These are phyloP conservation scores for Ilyonectria destructans DNA, from an alignment of 2,329 filamentous ascomycete species.

Conservation along the genomic window DNA sequence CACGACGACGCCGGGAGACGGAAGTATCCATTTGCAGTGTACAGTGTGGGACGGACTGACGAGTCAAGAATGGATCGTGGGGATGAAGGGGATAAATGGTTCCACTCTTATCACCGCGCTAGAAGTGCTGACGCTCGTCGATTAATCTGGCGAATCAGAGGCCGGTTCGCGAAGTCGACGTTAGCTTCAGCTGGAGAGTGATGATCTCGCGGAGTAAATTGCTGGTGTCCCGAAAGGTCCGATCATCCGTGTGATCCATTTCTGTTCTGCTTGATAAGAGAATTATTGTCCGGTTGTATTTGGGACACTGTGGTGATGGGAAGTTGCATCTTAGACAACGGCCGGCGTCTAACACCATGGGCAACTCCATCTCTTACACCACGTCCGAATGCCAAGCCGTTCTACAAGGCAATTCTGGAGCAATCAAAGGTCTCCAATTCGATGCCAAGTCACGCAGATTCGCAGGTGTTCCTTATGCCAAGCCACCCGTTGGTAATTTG, in stretches of 20 bases:
- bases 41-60: constrained; percentile 9
- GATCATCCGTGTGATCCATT: background rate
- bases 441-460: constrained; percentile 56
- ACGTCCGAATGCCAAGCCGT: constrained; percentile 19
- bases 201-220: background rate
- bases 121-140: constrained; percentile 19
- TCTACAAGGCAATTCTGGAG: constrained; percentile 17
- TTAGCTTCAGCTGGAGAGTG: background rate
- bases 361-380: constrained; percentile 34
- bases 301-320: background rate
- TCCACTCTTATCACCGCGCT: constrained; percentile 14
- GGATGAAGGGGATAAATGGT: background rate
- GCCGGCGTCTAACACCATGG: constrained; percentile 12
- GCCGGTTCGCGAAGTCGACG: too few relatives aligned
- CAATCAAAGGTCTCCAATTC: constrained; percentile 53
- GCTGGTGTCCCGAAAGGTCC: background rate
- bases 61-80: too few relatives aligned
- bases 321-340: background rate
- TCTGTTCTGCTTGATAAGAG: constrained; percentile 9
- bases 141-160: constrained; percentile 35
- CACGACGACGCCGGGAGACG: constrained; percentile 18
- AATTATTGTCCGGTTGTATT: background rate
- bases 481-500: constrained; percentile 55
- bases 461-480: constrained; percentile 58
- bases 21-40: constrained; percentile 15